Evolutionary conservation across 768 basidiomycete species (phyloP), one percentile per base, ranked within the genome.

Genomic region (Tulasnella sp.): DNA sequence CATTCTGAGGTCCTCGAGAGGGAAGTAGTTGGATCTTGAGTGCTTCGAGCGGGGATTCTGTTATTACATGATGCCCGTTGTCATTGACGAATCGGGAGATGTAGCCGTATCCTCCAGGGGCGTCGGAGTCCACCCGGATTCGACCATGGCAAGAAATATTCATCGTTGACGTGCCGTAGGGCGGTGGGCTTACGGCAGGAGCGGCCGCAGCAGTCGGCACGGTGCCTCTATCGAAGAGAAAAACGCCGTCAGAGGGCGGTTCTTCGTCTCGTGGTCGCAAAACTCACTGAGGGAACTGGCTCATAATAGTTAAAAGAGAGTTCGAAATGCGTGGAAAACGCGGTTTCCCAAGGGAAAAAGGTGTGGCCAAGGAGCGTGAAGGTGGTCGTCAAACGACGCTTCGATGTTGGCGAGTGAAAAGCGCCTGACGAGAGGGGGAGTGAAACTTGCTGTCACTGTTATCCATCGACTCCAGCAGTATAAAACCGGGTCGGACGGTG

Each of bases 121-220:
- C 57, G 57, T 61, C 57, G n/a, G 57, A 61, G n/a, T 61, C 57
- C 10, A 61, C 57, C 29, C 57, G 57, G 57, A 61, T 61, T 29
- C 57, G 29, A 9, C 57, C 57, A 29, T 61, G 57, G 57, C 57
- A 61, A 26, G 57, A 61, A 23, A 61, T n/a, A 61, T 18, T 61
- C 11, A 61, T 29, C 57, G 57, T 23, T 11, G 57, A 61, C 1
- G 57, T n/a, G 29, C 23, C n/a, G 57, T 61, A 61, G 23, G 57
- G 57, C 29, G 57, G 57, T 26, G 57, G 57, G 57, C 57, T 61
- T 13, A 61, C 57, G 29, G 57, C 57, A 61, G 57, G 57, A 11
- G 57, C 57, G n/a, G 57, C 57, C n/a, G 57, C 57, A 61, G 57
- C 57, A 61, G 57, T 61, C n/a, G 57, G 57, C 18, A 61, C n/a